Base-by-base conservation (phyloP, 768 basidiomycete species). In the Mrakia frigida region DNA sequence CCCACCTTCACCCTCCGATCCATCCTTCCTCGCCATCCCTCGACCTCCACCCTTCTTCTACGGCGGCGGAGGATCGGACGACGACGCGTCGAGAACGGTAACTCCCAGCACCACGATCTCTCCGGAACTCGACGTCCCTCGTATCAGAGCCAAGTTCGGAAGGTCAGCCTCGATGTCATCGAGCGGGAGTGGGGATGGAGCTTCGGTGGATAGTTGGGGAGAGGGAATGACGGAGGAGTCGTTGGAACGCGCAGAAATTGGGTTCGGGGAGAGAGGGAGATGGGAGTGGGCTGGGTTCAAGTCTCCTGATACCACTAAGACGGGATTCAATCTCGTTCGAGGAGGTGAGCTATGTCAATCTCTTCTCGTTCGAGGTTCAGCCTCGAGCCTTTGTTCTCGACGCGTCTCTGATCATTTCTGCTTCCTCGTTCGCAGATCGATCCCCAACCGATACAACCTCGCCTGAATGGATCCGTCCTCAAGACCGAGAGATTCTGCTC, bases 31-130 rank as follows among this genome's bases (percentile, higher is more conserved):
- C 39, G 23, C 25, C 39, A 68, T 68, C 37, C 65, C 65, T 35
- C 65, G 35, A 39, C 65, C 65, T 18, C 65, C 65, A 23, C 65
- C 65, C 35, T 68, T 68, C 65, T 68, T 68, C 37, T 68, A 68
- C 37, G 39, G 39, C 35, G 37, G 31, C 10, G 16, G 2, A 13
- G n/a, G 11, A 21, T 7, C 23, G 5, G 23, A 21, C 18, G 37
- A 25, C 39, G 37, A 37, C 25, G 65, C 35, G 21, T 23, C 63
- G 14, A 25, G 25, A 4, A n/a, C 63, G 37, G n/a, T 13, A 63
- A 31, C n/a, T 4, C 11, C n/a, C 31, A 31, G n/a, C n/a, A 43
- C 43, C 6, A 43, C 43, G 2, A 43, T 43, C 43, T 50, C 37
- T 25, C 31, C n/a, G 7, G n/a, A 31, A 18, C 28, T 33, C 2